Evolutionary conservation across 1,284 basidiomycete genomes (phyloP).

Genomic region (Malassezia dermatis): DNA sequence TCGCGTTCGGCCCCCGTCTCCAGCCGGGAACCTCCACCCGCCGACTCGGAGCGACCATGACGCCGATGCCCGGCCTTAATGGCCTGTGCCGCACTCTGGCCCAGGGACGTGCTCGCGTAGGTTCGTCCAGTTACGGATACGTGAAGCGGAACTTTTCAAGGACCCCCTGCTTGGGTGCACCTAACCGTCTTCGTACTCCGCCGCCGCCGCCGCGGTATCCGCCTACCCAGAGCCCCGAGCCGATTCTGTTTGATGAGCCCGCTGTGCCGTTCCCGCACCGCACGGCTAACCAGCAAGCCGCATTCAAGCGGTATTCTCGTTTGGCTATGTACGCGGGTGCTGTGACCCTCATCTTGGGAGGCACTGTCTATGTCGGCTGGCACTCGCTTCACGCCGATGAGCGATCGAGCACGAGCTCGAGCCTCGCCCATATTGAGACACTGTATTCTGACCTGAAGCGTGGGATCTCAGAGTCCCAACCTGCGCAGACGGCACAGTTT

Average conservation of each 20-base stretch:
- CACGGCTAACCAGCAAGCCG: conserved; percentile 35
- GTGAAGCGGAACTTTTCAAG: not conserved
- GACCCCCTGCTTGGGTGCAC: not conserved
- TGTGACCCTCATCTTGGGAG: conserved; percentile 16
- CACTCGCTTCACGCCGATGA: conserved; percentile 28
- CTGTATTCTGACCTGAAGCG: conserved; percentile 14
- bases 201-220: conserved; percentile 2
- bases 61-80: not conserved
- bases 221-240: conserved; percentile 20
- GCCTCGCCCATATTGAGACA: conserved; percentile 1
- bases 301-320: conserved; percentile 27
- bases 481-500: conserved; percentile 19
- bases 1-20: not conserved
- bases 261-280: conserved; percentile 42
- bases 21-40: not conserved
- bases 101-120: not conserved
- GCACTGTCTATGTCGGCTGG: conserved; percentile 19
- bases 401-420: not conserved
- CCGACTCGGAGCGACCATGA: not conserved
- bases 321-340: conserved; percentile 9
- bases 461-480: conserved; percentile 8
- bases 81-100: not conserved
- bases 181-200: not conserved
- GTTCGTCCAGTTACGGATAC: not conserved
- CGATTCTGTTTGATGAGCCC: conserved; percentile 40